Percentiles rank a stretch among this genome's conserved stretches.
These are phyloP conservation scores for Xylaria sp. DNA, from an alignment of 2,329 filamentous ascomycete genomes.

Conservation along the genomic window DNA sequence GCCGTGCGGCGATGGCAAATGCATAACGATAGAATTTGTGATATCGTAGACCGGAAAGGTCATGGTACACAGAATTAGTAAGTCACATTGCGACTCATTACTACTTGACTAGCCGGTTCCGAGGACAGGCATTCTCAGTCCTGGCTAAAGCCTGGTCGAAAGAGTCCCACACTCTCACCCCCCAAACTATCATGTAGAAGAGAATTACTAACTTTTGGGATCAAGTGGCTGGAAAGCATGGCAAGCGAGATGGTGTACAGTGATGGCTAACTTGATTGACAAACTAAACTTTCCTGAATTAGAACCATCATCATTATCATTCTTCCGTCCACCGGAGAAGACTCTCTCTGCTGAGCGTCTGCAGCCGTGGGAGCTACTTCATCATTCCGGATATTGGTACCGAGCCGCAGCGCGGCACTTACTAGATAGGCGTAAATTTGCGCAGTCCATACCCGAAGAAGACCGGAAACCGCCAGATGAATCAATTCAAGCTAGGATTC, in stretches of 20 bases:
- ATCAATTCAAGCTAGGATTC: slow-evolving; percentile 59
- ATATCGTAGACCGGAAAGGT: slow-evolving; percentile 83
- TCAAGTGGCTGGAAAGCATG: slow-evolving; percentile 84
- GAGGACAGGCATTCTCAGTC: background rate
- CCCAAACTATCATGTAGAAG: background rate
- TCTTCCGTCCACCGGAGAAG: slow-evolving; percentile 70
- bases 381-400: slow-evolving; percentile 76
- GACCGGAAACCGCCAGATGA: slow-evolving; percentile 64
- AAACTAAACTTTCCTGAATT: slow-evolving; percentile 64
- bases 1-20: slow-evolving; percentile 83
- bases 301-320: slow-evolving; percentile 54
- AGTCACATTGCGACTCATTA: slow-evolving; percentile 10
- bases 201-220: slow-evolving; percentile 18
- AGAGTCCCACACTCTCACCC: background rate
- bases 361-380: slow-evolving; percentile 71
- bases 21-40: slow-evolving; percentile 78
- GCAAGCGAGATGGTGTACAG: slow-evolving; percentile 78
- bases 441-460: slow-evolving; percentile 68
- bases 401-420: slow-evolving; percentile 69
- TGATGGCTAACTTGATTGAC: slow-evolving; percentile 71
- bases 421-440: slow-evolving; percentile 63
- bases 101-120: background rate
- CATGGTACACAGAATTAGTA: slow-evolving; percentile 85
- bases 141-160: background rate
- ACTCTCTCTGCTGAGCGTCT: slow-evolving; percentile 66